Base-by-base conservation (phyloP, 2,329 filamentous ascomycete genomes). In the Teratosphaeria destructans region DNA sequence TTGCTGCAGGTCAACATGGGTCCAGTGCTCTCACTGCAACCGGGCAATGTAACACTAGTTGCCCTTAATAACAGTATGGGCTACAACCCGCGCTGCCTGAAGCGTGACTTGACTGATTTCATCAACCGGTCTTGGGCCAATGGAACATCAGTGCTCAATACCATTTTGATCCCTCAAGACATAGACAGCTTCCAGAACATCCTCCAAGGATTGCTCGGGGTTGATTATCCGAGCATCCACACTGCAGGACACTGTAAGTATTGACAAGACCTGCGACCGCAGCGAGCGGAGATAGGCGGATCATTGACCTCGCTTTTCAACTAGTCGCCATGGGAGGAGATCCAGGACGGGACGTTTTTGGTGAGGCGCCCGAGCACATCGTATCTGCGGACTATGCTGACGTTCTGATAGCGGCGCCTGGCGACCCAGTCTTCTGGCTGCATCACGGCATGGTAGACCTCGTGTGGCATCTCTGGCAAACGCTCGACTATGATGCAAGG, bases 381-480 rank as follows among this genome's bases (percentile, higher is more conserved):
- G 37, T 14, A n/a, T 43, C 12, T 14, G 11, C 10, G 11, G 5
- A 14, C 12, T 14, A 2, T 43, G 16, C 37, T 43, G 37, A 43
- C 10, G 12, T 43, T 14, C 10, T 14, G 37, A 5, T 43, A 43
- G 37, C 16, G 2, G 14, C 37, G 5, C 37, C 37, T 12, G 37
- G 37, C 11, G 78, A 81, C 54, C 78, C 78, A 2, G 63, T 72
- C 3, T 81, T 81, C 70, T 81, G 73, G 67, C 70, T 79, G 29
- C 79, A 81, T 62, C 79, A 81, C 60, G 66, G 65, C 12, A 76
- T 76, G 73, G 74, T 81, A 29, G 78, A 79, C 62, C 72, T 76
- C 1, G 63, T 75, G 5, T 82, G 74, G 70, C 77, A 75, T 70
- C 78, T 76, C 16, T 82, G 79, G 79, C 79, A 82, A 64, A 77